Base-by-base conservation (phyloP, 1,139 yeast species). In the Candida dubliniensis region DNA sequence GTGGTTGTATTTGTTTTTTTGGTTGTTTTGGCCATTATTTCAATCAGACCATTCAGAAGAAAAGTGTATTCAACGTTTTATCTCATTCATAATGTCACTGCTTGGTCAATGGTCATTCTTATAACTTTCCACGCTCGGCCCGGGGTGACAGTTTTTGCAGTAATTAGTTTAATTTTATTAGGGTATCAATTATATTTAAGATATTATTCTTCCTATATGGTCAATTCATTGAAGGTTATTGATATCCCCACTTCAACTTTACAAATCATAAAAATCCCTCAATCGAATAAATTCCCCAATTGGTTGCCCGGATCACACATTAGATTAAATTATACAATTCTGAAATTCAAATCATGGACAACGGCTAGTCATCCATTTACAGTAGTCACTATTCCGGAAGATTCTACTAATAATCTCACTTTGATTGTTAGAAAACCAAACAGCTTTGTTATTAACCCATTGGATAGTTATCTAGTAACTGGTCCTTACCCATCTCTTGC, bases 1-100 rank as follows among this genome's bases (percentile, higher is more conserved):
- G 65, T 86, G 4, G 45, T 82, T 3, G 75, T 81, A 1, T 69
- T 81, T 48, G 24, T 63, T 0, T 52, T 74, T 1, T 73, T 77
- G 47, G 36, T 71, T 1, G 49, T 71, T 0, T 71, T 89, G 10
- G 64, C 73, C 2, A 46, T 83, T 1, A 60, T 86, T 0, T 86
- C 95, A 3, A 57, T 88, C 44, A 69, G 71, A 38, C 44, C 44
- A 15, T 53, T 61, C 42, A 53, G 69, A 40, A 46, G 53, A 12
- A 53, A 53, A 45, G 58, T 47, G 42, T 74, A 74, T 48, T 48
- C 52, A 12, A 39, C 52, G 7, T 74, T 74, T 50, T 74, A 71
- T 49, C 29, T 67, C 18, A 35, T 61, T 25, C 79, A 74, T 48
- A 68, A 69, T 41, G 37, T 63, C 11, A 58, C 72, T 4, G 55